Evolutionary conservation across 2,329 filamentous ascomycete species (phyloP).

Genomic region (Colletotrichum graminicola): DNA sequence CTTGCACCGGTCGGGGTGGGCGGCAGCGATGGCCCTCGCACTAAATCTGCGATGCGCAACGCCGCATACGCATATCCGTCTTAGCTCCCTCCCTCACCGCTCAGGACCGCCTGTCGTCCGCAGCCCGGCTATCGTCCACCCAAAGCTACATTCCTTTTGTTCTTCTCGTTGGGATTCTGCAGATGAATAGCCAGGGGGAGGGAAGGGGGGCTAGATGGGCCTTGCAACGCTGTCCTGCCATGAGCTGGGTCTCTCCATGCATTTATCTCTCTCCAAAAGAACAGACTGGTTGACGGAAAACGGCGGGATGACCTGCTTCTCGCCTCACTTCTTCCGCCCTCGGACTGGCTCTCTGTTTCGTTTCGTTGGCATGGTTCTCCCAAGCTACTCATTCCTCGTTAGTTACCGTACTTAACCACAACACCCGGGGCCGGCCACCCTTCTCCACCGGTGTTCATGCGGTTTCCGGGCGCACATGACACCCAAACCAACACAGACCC

Average conservation of each 20-base stretch:
- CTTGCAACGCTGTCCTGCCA: constrained; percentile 34
- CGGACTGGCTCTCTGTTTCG: constrained; percentile 38
- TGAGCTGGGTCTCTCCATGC: constrained; percentile 39
- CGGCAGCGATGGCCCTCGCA: constrained; percentile 40
- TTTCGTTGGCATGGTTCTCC: constrained; percentile 38
- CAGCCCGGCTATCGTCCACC: constrained; percentile 16
- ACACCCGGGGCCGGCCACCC: constrained; percentile 25
- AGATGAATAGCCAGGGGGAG: constrained; percentile 30
- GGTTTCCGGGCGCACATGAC: constrained; percentile 42
- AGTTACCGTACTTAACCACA: constrained; percentile 32
- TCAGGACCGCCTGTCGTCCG: constrained; percentile 28
- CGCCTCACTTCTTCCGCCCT: constrained; percentile 33
- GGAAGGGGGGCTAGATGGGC: constrained; percentile 33
- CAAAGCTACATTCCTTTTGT: constrained; percentile 20
- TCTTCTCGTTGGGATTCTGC: constrained; percentile 35
- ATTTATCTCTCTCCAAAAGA: constrained; percentile 18
- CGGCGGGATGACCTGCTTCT: constrained; percentile 2
- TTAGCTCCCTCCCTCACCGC: constrained; percentile 41
- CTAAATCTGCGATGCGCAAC: constrained; percentile 42
- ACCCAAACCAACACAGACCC: constrained; percentile 30
- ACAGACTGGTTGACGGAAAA: constrained; percentile 7
- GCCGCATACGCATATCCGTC: constrained; percentile 42
- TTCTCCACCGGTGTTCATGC: constrained; percentile 38
- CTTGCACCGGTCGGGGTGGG: constrained; percentile 34
- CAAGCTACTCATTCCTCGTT: constrained; percentile 36